Evolutionary conservation across 768 basidiomycete genomes (phyloP).

Genomic region (Xerocomellus amylosporus): DNA sequence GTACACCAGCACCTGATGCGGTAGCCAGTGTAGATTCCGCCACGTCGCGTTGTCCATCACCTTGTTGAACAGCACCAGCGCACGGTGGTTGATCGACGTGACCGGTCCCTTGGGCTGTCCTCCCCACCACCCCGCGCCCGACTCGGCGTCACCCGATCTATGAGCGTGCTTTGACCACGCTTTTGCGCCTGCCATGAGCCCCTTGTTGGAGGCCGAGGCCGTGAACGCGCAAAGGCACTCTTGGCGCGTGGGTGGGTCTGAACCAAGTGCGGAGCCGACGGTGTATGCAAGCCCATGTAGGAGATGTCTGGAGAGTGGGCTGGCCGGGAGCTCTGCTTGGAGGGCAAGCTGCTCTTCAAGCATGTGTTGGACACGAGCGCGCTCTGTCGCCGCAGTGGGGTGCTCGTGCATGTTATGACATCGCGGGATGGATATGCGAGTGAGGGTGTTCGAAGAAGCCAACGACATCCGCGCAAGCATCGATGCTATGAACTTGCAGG

Average conservation of each 20-base stretch:
- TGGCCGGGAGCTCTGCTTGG: constrained; percentile 18
- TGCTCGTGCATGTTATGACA: constrained; percentile 48
- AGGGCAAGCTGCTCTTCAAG: constrained; percentile 9
- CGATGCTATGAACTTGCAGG: background rate
- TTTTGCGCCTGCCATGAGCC: constrained; percentile 57
- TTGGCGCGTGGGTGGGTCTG: constrained; percentile 47
- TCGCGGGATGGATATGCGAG: constrained; percentile 28
- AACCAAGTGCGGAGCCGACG: constrained; percentile 53
- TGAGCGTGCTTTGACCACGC: constrained; percentile 69
- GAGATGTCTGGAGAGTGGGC: constrained; percentile 44
- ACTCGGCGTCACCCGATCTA: constrained; percentile 36
- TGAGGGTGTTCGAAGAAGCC: background rate
- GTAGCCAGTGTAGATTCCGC: constrained; percentile 66
- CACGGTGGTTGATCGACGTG: constrained; percentile 48
- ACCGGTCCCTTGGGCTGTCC: constrained; percentile 50
- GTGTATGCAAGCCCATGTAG: constrained; percentile 57
- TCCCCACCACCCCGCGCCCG: constrained; percentile 55
- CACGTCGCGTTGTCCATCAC: constrained; percentile 53
- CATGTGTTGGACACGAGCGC: constrained; percentile 32
- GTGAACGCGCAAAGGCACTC: constrained; percentile 53
- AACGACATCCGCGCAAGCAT: background rate
- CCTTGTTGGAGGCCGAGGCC: constrained; percentile 42
- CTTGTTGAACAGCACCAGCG: constrained; percentile 50
- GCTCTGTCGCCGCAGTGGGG: constrained; percentile 36
- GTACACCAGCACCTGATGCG: constrained; percentile 60